Conservation (phyloP, 208 protist genomes). For the Trypanosoma cruzi region DNA sequence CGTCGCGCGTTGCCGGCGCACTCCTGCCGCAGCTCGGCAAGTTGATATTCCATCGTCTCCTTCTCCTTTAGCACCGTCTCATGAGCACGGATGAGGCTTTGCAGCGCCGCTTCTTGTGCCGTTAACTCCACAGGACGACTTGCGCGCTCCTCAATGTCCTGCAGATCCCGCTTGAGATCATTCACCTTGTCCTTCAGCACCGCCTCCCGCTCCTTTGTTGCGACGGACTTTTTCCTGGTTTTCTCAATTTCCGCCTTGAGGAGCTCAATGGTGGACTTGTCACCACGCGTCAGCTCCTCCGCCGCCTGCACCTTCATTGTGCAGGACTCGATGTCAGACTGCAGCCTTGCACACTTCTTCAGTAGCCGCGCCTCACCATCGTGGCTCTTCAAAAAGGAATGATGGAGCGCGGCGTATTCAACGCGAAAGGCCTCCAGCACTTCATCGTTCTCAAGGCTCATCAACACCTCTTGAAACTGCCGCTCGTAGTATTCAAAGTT, state of each 20-base stretch:
- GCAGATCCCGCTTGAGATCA: constrained; percentile 94
- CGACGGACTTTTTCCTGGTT: constrained; percentile 93
- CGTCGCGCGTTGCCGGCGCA: constrained; percentile 46
- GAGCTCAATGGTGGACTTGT: constrained; percentile 94
- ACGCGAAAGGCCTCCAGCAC: constrained; percentile 94
- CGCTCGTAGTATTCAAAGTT: constrained; percentile 93
- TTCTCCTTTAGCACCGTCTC: constrained; percentile 93
- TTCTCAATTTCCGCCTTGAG: constrained; percentile 95
- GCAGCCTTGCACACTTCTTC: constrained; percentile 95
- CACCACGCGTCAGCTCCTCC: constrained; percentile 93
- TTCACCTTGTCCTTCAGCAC: constrained; percentile 94
- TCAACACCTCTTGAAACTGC: constrained; percentile 95
- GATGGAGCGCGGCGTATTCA: constrained; percentile 98
- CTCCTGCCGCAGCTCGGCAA: constrained; percentile 54
- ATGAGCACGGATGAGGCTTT: constrained; percentile 91
- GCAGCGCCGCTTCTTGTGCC: constrained; percentile 93
- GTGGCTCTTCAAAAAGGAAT: constrained; percentile 96
- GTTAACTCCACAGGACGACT: constrained; percentile 89
- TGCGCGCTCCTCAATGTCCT: constrained; percentile 89
- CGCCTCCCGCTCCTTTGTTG: constrained; percentile 94
- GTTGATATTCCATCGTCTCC: constrained; percentile 71
- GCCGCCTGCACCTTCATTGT: constrained; percentile 94
- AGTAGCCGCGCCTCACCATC: constrained; percentile 97
- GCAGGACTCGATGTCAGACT: constrained; percentile 95
- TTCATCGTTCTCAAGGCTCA: constrained; percentile 94